phyloP scores from a whole-genome alignment of 1,284 basidiomycete species.

The Boletus sp. region DNA sequence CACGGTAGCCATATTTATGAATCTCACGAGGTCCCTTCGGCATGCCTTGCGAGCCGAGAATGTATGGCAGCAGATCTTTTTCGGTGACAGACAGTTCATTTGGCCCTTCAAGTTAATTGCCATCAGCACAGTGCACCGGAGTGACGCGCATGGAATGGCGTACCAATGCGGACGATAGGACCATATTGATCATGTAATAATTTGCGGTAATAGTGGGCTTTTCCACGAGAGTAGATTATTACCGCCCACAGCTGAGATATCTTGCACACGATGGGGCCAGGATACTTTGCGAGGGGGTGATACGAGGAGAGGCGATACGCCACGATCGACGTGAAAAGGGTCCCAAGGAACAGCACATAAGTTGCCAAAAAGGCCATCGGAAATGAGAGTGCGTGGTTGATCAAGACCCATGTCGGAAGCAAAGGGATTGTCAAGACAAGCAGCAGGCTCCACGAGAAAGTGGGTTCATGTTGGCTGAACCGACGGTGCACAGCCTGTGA shows the following conservation, averaged over 20 bases:
- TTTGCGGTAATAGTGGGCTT: slow-evolving; percentile 21
- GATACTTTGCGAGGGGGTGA: slow-evolving; percentile 34
- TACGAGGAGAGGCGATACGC: slow-evolving; percentile 35
- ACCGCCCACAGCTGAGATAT: slow-evolving; percentile 27
- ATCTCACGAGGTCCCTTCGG: slow-evolving; percentile 27
- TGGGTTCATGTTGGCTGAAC: slow-evolving; percentile 23
- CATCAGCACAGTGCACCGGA: slow-evolving; percentile 5
- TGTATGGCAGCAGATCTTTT: slow-evolving; percentile 23
- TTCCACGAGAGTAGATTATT: slow-evolving; percentile 14
- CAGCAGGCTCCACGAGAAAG: slow-evolving; percentile 18
- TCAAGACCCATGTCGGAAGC: slow-evolving; percentile 11
- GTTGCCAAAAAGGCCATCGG: slow-evolving; percentile 2
- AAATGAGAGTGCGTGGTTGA: slow-evolving; percentile 10
- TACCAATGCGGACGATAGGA: slow-evolving; percentile 29
- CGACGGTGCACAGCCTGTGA: slow-evolving; percentile 14
- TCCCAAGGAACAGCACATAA: slow-evolving; percentile 21
- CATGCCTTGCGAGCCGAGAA: slow-evolving; percentile 27
- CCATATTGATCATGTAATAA: slow-evolving; percentile 27
- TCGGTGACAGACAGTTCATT: slow-evolving; percentile 28
- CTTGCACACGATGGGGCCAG: slow-evolving; percentile 31
- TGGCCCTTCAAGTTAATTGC: slow-evolving; percentile 23
- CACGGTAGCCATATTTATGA: background rate
- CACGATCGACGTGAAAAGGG: slow-evolving; percentile 22
- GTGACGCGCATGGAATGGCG: background rate
- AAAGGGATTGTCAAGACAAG: slow-evolving; percentile 15